Evolutionary conservation across 441 rosid genomes (phyloP).

Genomic region (Adansonia grandidieri): DNA sequence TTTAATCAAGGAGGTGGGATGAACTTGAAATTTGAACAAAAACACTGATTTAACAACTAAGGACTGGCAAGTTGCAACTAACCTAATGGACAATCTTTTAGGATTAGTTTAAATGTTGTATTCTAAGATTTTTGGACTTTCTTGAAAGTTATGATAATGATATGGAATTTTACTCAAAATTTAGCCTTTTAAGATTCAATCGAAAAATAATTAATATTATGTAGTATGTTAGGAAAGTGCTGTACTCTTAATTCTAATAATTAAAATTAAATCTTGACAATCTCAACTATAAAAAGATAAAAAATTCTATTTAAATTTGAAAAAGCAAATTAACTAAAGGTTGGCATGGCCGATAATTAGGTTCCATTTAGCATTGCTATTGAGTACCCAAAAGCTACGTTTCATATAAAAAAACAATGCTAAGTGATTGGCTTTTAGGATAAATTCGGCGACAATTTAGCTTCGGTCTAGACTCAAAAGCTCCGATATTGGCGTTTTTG

Average conservation of each 20-base stretch:
- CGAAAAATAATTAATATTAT: neutral
- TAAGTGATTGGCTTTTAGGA: too few species aligned
- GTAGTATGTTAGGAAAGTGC: neutral
- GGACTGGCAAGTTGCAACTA: neutral
- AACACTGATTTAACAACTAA: neutral
- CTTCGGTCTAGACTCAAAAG: too few species aligned
- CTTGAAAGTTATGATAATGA: neutral
- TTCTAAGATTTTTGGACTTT: neutral
- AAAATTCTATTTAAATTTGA: neutral
- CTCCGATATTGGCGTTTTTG: too few species aligned
- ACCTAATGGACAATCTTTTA: neutral
- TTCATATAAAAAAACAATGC: too few species aligned
- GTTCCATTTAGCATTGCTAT: neutral
- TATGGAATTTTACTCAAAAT: neutral
- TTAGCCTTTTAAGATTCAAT: too few species aligned
- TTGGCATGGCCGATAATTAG: slow-evolving; percentile 37
- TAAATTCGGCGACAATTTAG: too few species aligned
- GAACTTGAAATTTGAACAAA: neutral
- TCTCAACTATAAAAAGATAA: too few species aligned
- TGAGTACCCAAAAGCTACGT: too few species aligned
- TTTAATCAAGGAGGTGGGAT: neutral
- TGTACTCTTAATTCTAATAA: too few species aligned
- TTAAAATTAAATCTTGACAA: too few species aligned
- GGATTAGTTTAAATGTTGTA: neutral
- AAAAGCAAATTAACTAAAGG: slow-evolving; percentile 31